Percentiles rank a stretch among this genome's conserved stretches.
Evolutionary conservation across 805 yeast species (phyloP).

Genomic region (Cyberlindnera saturnus): DNA sequence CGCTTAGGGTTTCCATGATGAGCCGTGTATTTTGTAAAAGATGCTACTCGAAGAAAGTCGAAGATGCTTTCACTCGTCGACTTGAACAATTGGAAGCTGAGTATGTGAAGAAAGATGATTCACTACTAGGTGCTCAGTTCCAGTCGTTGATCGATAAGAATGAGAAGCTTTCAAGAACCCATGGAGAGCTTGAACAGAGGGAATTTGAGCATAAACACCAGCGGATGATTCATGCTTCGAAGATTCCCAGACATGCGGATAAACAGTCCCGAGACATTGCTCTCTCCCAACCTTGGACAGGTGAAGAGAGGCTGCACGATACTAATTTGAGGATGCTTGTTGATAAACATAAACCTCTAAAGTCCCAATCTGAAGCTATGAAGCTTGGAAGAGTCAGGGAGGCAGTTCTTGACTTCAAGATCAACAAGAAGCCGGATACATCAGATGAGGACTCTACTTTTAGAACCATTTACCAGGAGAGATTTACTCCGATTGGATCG

Average conservation of each 20-base stretch:
- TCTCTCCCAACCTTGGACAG: conserved; percentile 50
- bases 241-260: conserved; percentile 38
- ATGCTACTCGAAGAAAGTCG: conserved; percentile 4
- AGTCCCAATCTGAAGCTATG: conserved; percentile 22
- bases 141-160: conserved; percentile 22
- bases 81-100: conserved; percentile 22
- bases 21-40: not conserved
- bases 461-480: conserved; percentile 55
- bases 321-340: conserved; percentile 47
- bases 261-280: conserved; percentile 45
- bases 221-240: conserved; percentile 33
- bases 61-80: conserved; percentile 22
- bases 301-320: conserved; percentile 43
- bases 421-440: conserved; percentile 24
- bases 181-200: conserved; percentile 25
- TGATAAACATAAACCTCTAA: conserved; percentile 41
- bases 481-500: conserved; percentile 39
- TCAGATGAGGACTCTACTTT: conserved; percentile 41
- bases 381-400: conserved; percentile 61
- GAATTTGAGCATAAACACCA: conserved; percentile 35
- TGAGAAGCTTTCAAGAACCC: conserved; percentile 19
- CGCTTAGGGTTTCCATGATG: no score
- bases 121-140: conserved; percentile 19
- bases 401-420: conserved; percentile 54
- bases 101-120: conserved; percentile 19